A percentile compares a stretch with the other conserved stretches of the same genome.
phyloP scores from a whole-genome alignment of 148 eudicot species.

The Rheum nobile region DNA sequence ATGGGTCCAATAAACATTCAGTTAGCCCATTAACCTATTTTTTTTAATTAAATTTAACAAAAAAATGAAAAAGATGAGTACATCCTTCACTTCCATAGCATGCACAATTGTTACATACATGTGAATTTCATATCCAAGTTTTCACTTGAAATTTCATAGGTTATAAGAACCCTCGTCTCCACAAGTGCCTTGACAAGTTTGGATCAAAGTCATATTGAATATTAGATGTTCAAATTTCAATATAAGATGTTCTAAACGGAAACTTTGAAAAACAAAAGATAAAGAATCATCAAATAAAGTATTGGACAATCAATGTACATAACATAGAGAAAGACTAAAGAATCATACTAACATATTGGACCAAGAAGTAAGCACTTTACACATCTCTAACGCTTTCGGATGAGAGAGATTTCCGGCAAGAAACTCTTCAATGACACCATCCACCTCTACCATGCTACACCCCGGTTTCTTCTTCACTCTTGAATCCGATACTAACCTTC shows the following conservation, averaged over 20 bases:
- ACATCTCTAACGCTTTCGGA: slow-evolving; percentile 14
- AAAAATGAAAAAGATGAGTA: too few species aligned
- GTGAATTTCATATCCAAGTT: too few species aligned
- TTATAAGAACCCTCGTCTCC: too few species aligned
- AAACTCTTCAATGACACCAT: slow-evolving; percentile 29
- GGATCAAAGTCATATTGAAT: not conserved
- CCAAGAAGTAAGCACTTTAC: slow-evolving; percentile 20
- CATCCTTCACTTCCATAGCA: too few species aligned
- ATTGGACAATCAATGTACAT: not conserved
- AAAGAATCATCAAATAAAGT: too few species aligned
- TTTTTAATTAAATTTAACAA: too few species aligned
- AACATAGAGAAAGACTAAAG: not conserved
- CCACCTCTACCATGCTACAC: slow-evolving; percentile 25
- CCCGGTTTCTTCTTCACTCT: slow-evolving; percentile 27
- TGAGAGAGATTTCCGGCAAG: slow-evolving; percentile 19
- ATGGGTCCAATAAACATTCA: too few species aligned
- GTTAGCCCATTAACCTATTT: too few species aligned
- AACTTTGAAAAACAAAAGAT: too few species aligned
- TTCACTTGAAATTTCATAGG: too few species aligned
- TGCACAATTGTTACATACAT: too few species aligned
- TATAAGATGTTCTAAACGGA: not conserved
- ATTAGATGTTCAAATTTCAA: not conserved
- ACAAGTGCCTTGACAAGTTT: not conserved
- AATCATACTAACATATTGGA: slow-evolving; percentile 4
- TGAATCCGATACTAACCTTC: slow-evolving; percentile 14